Evolutionary conservation across 768 basidiomycete species (phyloP).

Genomic region (Bullera alba): DNA sequence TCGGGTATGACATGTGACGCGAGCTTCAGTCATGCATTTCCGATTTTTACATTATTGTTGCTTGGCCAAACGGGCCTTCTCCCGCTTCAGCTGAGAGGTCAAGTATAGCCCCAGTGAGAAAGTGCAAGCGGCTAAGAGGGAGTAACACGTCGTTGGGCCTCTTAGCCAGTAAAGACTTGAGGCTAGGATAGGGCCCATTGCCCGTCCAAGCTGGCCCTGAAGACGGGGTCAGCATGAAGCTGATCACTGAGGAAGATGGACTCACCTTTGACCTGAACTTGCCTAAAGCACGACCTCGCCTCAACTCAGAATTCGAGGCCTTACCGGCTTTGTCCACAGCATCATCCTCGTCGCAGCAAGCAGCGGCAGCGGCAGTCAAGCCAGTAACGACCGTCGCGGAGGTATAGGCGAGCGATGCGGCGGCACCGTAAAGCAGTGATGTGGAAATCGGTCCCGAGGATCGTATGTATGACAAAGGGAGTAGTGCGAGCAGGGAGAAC

Average conservation of each 20-base stretch:
- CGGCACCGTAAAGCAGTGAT: conserved; percentile 52
- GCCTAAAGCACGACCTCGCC: conserved; percentile 78
- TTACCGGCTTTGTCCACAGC: too few relatives aligned
- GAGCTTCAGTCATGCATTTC: too few relatives aligned
- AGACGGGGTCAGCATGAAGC: neutral
- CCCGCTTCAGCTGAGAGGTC: too few relatives aligned
- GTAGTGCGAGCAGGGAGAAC: conserved; percentile 62
- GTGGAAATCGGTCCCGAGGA: conserved; percentile 49
- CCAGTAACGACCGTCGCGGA: conserved; percentile 92
- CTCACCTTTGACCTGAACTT: conserved; percentile 61
- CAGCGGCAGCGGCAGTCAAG: conserved; percentile 79
- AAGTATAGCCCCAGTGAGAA: too few relatives aligned
- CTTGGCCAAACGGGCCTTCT: too few relatives aligned
- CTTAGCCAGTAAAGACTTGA: conserved; percentile 42
- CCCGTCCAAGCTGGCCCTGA: conserved; percentile 88
- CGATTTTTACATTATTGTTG: too few relatives aligned
- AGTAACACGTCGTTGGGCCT: conserved; percentile 42
- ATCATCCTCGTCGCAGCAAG: conserved; percentile 80
- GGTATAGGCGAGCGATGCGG: conserved; percentile 82
- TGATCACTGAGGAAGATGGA: neutral
- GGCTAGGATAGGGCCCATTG: conserved; percentile 86
- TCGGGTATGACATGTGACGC: conserved; percentile 8
- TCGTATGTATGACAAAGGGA: conserved; percentile 58
- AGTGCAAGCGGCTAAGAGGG: conserved; percentile 19
- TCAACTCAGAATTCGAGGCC: conserved; percentile 61